Evolutionary conservation across 2,329 filamentous ascomycete genomes (phyloP).

Genomic region (Xylaria sp.): DNA sequence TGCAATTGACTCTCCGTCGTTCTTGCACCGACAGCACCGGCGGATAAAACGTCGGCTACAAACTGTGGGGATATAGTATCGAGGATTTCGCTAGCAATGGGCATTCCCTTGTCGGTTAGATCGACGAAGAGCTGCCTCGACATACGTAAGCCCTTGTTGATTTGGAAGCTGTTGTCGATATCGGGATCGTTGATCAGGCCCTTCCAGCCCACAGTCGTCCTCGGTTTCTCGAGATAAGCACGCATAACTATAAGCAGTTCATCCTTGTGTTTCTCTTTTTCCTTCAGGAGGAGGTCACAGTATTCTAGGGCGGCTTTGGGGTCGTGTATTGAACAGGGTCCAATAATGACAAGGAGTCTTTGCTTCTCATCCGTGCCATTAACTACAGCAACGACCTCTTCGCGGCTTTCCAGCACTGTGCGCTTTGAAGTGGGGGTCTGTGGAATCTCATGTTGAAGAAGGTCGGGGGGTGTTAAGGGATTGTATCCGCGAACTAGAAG

Average conservation of each 20-base stretch:
- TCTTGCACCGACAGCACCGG: slow-evolving; percentile 92
- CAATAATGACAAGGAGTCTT: slow-evolving; percentile 76
- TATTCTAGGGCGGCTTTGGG: slow-evolving; percentile 89
- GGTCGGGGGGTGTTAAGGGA: slow-evolving; percentile 87
- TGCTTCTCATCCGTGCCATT: slow-evolving; percentile 68
- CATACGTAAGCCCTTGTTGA: slow-evolving; percentile 92
- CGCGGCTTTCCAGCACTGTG: slow-evolving; percentile 66
- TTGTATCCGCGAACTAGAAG: slow-evolving; percentile 82
- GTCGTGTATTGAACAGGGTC: slow-evolving; percentile 97
- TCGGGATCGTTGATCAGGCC: slow-evolving; percentile 98
- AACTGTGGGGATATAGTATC: slow-evolving; percentile 99
- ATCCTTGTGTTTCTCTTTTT: slow-evolving; percentile 87
- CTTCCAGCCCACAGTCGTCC: slow-evolving; percentile 98
- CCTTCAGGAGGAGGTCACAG: slow-evolving; percentile 79
- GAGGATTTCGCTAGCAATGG: slow-evolving; percentile 95
- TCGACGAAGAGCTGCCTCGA: slow-evolving; percentile 92
- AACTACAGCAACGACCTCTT: slow-evolving; percentile 71
- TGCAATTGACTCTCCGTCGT: slow-evolving; percentile 97
- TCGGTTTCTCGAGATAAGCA: slow-evolving; percentile 96
- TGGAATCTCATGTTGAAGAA: slow-evolving; percentile 91
- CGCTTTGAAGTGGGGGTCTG: slow-evolving; percentile 61
- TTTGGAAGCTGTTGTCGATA: slow-evolving; percentile 97
- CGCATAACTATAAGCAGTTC: slow-evolving; percentile 97
- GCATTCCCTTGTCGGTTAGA: slow-evolving; percentile 90
- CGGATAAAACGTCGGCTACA: slow-evolving; percentile 86